A percentile compares a stretch with the other conserved stretches of the same genome.
phyloP scores from a whole-genome alignment of 495 filamentous ascomycete genomes.

The Copromyces sp. region DNA sequence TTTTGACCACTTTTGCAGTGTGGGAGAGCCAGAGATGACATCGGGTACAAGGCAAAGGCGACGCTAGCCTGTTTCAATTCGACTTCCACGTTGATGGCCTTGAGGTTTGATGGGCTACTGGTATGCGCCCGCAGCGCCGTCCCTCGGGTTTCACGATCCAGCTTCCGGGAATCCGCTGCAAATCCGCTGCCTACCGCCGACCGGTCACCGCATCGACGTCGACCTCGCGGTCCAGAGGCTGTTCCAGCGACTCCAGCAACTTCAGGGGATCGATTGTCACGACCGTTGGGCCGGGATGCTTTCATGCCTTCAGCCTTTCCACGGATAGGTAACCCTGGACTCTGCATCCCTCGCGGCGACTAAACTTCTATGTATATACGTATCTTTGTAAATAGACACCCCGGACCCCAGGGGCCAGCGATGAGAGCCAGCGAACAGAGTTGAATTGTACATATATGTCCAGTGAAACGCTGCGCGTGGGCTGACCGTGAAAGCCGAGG shows the following conservation, averaged over 20 bases:
- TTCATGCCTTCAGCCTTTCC: background rate
- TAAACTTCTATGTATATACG: background rate
- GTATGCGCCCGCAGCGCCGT: background rate
- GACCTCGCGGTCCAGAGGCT: background rate
- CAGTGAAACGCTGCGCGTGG: background rate
- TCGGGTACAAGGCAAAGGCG: constrained; percentile 9
- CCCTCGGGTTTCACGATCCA: background rate
- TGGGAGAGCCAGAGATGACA: constrained; percentile 23
- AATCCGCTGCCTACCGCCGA: background rate
- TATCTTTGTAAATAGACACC: background rate
- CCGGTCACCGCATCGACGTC: background rate
- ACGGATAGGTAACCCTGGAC: background rate
- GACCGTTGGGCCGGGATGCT: background rate
- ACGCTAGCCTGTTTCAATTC: constrained; percentile 14
- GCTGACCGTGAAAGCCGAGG: background rate
- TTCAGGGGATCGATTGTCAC: background rate
- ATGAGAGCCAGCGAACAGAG: background rate
- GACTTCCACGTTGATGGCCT: background rate
- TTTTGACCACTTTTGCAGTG: constrained; percentile 12
- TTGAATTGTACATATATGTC: background rate
- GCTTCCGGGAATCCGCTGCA: background rate
- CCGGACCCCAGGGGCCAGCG: background rate
- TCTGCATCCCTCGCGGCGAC: background rate
- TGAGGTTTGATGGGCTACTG: background rate
- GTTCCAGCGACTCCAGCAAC: background rate